Percentiles rank a stretch among this genome's conserved stretches.
phyloP scores from a whole-genome alignment of 176 grass and related monocot genomes.

The Ensete glaucum region DNA sequence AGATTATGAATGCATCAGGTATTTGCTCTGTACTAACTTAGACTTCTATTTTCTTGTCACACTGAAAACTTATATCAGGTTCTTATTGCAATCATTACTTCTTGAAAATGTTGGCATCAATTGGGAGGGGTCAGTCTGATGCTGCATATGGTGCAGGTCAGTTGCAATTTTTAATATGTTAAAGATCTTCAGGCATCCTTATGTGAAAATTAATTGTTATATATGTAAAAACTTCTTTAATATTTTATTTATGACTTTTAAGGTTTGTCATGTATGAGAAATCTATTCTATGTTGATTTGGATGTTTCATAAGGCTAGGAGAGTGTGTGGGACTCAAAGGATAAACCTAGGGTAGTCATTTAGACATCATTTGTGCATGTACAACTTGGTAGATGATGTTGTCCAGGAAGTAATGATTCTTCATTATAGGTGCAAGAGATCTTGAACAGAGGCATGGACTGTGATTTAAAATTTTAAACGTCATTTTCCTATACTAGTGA shows the following conservation, averaged over 20 bases:
- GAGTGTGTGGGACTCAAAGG: no score
- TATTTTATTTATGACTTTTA: not conserved
- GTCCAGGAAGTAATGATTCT: no score
- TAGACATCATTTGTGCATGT: no score
- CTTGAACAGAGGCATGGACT: no score
- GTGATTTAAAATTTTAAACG: no score
- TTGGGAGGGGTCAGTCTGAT: constrained; percentile 81
- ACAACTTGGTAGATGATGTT: no score
- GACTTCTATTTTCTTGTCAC: constrained; percentile 17
- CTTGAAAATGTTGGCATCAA: constrained; percentile 73
- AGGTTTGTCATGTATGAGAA: no score
- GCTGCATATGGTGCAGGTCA: constrained; percentile 62
- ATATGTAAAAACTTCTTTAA: not conserved
- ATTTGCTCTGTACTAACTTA: constrained; percentile 3
- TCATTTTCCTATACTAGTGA: no score
- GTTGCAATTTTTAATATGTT: constrained; percentile 1
- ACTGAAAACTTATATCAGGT: constrained; percentile 45
- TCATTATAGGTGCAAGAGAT: no score
- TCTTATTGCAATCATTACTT: constrained; percentile 96
- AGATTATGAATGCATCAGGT: not conserved
- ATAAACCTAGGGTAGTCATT: no score
- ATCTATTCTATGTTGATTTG: no score
- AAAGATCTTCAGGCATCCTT: constrained; percentile 17
- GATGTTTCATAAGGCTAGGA: no score
- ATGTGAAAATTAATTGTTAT: not conserved